Conservation (phyloP, 805 yeast species). For the Komagataella pseudopastoris region DNA sequence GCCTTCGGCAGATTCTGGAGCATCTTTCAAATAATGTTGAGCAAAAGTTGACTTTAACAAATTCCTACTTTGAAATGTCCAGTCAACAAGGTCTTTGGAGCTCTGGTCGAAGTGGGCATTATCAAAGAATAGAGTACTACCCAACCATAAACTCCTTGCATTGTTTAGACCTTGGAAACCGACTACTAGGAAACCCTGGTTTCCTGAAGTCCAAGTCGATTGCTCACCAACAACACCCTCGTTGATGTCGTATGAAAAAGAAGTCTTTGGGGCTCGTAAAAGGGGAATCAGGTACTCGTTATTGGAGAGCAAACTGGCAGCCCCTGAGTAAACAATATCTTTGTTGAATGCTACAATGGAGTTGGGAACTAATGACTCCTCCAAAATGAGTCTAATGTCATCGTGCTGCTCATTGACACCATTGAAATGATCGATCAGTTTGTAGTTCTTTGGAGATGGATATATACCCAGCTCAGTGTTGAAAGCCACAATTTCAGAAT, state of each 20-base stretch:
- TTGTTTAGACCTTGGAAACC: conserved; percentile 72
- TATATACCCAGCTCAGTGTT: conserved; percentile 72
- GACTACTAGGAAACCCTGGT: conserved; percentile 63
- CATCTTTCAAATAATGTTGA: conserved; percentile 37
- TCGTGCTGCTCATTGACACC: conserved; percentile 12
- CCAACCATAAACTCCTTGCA: conserved; percentile 74
- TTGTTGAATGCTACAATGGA: conserved; percentile 10
- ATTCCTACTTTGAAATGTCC: conserved; percentile 66
- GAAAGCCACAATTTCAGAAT: conserved; percentile 52
- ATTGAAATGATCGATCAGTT: conserved; percentile 52
- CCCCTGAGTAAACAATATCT: conserved; percentile 24
- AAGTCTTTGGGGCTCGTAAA: conserved; percentile 48
- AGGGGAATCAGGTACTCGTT: conserved; percentile 61
- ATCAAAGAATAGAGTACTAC: conserved; percentile 43
- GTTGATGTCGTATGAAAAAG: conserved; percentile 39
- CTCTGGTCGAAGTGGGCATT: conserved; percentile 14
- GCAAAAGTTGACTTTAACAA: conserved; percentile 44
- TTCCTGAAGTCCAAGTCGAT: conserved; percentile 65
- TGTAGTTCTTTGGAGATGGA: conserved; percentile 66
- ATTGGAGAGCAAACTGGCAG: conserved; percentile 60
- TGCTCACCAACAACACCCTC: conserved; percentile 22
- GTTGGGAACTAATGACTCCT: conserved; percentile 17
- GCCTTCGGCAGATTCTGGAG: conserved; percentile 23
- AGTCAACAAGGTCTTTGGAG: conserved; percentile 26
- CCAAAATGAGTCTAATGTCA: conserved; percentile 8